These are phyloP conservation scores for Diplogelasinospora grovesii DNA, from an alignment of 495 filamentous ascomycete species.

Conservation along the genomic window DNA sequence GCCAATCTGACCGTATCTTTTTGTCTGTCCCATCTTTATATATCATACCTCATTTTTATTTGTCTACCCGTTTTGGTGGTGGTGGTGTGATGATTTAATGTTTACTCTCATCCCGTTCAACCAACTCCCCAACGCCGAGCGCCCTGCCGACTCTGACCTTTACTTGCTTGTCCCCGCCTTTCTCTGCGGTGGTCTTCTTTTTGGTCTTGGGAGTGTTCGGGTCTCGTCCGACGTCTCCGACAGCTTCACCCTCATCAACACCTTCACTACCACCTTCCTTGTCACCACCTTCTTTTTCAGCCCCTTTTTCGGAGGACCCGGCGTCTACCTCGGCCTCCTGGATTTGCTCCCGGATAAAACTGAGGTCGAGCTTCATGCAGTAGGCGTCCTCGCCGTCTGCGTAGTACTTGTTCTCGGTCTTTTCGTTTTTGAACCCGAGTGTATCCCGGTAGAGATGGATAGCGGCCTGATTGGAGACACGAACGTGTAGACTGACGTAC, in stretches of 20 bases:
- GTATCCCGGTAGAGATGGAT: conserved; percentile 90
- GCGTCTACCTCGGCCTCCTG: conserved; percentile 28
- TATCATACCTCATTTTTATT: not conserved
- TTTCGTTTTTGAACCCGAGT: conserved; percentile 83
- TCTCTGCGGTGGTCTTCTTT: conserved; percentile 5
- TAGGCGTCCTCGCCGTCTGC: conserved; percentile 96
- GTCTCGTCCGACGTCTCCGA: conserved; percentile 38
- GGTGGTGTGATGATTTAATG: conserved; percentile 20
- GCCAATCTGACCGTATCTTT: too few relatives aligned
- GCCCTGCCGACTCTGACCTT: conserved; percentile 75
- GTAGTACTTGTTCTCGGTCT: conserved; percentile 91
- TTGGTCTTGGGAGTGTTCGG: conserved; percentile 22
- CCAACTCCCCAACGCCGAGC: conserved; percentile 77
- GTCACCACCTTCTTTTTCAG: conserved; percentile 14
- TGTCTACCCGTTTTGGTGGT: too few relatives aligned
- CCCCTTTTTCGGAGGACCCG: conserved; percentile 28
- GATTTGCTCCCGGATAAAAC: conserved; percentile 49
- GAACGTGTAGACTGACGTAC: conserved; percentile 94
- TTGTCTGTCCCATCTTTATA: too few relatives aligned
- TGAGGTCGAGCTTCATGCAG: conserved; percentile 82
- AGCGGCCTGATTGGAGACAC: conserved; percentile 85
- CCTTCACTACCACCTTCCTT: conserved; percentile 1
- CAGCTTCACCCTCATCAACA: conserved; percentile 38
- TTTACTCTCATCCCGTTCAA: conserved; percentile 69
- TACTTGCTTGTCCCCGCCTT: conserved; percentile 22